Base-by-base conservation (phyloP, 140 eudicot species). In the Senecio squalidus region DNA sequence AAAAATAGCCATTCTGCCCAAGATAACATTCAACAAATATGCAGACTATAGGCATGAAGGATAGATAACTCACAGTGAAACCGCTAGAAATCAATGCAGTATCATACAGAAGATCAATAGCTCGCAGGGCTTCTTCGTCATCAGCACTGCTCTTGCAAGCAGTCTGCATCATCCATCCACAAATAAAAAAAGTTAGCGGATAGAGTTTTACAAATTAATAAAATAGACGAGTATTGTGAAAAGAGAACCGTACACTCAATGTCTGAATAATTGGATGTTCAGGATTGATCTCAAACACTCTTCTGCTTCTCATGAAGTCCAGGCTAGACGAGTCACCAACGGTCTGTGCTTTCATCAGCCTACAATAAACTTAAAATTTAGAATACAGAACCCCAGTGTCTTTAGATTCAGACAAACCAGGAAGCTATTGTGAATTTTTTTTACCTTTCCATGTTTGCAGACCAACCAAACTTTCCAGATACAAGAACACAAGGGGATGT, bases 381-480 rank as follows among this genome's bases (percentile, higher is more conserved):
- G 50, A 24, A 25, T 14, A 28, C 14, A 45, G 25, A 50, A 55
- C 14, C 4, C 4, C 0, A 8, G 16, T 15, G n/a, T 53, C 4
- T 14, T 2, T 5, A 30, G 23, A 11, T 3, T 11, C 15, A 7
- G 3, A 62, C 5, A 18, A 1, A 36, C 14, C 3, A 49, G 3
- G 3, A 4, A 1, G 28, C 4, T 38, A 44, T 16, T 20, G 44
- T 36, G 53, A 18, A 26, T 14, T 0, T 1, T n/a, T n/a, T 11
- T 16, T 57, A 87, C 96, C 96, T 87, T 73, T 92, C 98, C 98
- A 92, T 92, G 68, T 92, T 92, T 17, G 98, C 96, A 56, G 98
- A 92, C 96, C 96, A 92, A 57, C 98, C 98, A 67, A 92, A 92
- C 65, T 87, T 92, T 62, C 87, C 96, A 28, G 96, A 79, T 30